Base-by-base conservation (phyloP, 1,284 basidiomycete species). In the Trametes versicolor region DNA sequence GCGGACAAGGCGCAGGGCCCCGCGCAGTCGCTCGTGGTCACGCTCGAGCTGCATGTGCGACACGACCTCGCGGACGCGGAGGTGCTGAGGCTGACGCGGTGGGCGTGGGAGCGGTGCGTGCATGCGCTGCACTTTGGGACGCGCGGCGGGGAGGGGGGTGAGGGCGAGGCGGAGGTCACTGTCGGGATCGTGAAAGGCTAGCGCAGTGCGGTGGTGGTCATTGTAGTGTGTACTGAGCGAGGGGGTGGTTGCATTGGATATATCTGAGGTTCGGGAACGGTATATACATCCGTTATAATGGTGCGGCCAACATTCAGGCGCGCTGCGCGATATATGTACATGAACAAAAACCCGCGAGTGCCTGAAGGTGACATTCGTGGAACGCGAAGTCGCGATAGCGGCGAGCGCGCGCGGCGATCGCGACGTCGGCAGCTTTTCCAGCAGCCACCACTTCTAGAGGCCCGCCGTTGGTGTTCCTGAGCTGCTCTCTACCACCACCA, bases 21-120 rank as follows among this genome's bases (percentile, higher is more conserved):
- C 1, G 73, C 77, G 23, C 83, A 85, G 59, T 78, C 81, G 43
- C 79, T 97, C 48, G 88, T 97, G n/a, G 89, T 94, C 25, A 95
- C 94, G 23, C 79, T 97, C 36, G 88, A 92, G 70, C 79, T 95
- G 47, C 93, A 94, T 72, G 92, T 97, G 19, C 80, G 84, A 55
- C 77, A 83, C 41, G 89, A 92, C 63, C 73, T 93, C 41, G 82
- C 82, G 9, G 94, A 97, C 76, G 83, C 83, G 41, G 93, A 95
- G 56, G 83, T 95, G 47, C 72, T 97, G 54, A 83, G 82, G 70
- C 78, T 95, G 51, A 94, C 92, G 37, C 79, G 80, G 49, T 93
- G 90, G 88, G 89, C 89, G 34, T 88, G 87, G 82, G 89, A 92
- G 72, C 83, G 84, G 56, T 87, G 86, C 72, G 79, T 82, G 45